These are phyloP conservation scores for Amanita pallidorosea DNA, from an alignment of 768 basidiomycete species.

Conservation along the genomic window DNA sequence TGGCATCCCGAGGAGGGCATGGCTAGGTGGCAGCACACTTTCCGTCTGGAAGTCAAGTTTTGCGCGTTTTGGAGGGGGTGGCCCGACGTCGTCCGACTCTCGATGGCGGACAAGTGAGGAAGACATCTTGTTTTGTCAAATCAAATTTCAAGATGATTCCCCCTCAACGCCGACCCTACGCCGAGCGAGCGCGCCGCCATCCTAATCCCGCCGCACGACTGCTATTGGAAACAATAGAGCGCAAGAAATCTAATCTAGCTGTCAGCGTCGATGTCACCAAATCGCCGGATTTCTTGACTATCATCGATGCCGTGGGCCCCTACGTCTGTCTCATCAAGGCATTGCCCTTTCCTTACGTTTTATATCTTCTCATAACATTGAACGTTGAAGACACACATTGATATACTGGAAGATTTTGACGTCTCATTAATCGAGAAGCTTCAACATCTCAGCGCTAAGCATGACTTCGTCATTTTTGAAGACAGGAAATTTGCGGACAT, in stretches of 20 bases:
- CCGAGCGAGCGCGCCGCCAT: conserved; percentile 43
- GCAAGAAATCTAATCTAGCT: conserved; percentile 86
- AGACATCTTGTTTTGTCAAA: conserved; percentile 15
- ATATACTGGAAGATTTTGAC: conserved; percentile 91
- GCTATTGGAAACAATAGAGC: conserved; percentile 72
- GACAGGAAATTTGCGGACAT: conserved; percentile 99
- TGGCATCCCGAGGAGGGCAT: conserved; percentile 52
- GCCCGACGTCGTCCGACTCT: conserved; percentile 36
- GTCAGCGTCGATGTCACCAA: conserved; percentile 93
- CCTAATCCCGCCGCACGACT: conserved; percentile 68
- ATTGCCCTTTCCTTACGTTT: conserved; percentile 16
- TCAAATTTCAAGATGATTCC: conserved; percentile 15
- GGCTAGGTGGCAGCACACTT: conserved; percentile 62
- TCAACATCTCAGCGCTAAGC: conserved; percentile 57
- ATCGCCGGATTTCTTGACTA: conserved; percentile 64
- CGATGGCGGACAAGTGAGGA: conserved; percentile 34
- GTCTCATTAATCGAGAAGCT: conserved; percentile 57
- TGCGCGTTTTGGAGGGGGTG: conserved; percentile 33
- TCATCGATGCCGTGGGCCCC: conserved; percentile 84
- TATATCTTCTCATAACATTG: conserved; percentile 14
- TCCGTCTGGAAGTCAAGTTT: conserved; percentile 25
- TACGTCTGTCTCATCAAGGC: conserved; percentile 93
- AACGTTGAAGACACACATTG: conserved; percentile 78
- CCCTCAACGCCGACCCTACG: conserved; percentile 44
- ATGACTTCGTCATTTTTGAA: conserved; percentile 96